A percentile compares a stretch with the other conserved stretches of the same genome.
Evolutionary conservation across 108 stramenopile genomes (phyloP).

Genomic region (Conticribra weissflogii): DNA sequence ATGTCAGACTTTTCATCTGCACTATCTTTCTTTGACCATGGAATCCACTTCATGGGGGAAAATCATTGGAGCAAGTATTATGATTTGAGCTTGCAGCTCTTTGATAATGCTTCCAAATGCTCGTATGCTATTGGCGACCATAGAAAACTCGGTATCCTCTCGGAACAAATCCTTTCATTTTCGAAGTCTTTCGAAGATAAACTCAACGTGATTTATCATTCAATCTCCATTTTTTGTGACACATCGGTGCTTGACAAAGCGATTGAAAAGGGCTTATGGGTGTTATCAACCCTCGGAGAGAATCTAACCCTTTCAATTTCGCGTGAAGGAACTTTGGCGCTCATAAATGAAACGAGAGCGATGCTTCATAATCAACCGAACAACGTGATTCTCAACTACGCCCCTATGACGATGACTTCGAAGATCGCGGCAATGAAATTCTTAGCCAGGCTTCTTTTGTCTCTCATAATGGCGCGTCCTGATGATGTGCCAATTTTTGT

Average conservation of each 20-base stretch:
- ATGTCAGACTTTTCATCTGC: constrained; percentile 17
- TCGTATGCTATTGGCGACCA: constrained; percentile 2
- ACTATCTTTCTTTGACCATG: constrained; percentile 21
- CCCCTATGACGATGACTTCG: neutral
- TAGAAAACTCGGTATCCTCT: constrained; percentile 1
- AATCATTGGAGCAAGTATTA: constrained; percentile 28
- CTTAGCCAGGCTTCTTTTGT: neutral
- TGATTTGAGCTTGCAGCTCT: constrained; percentile 22
- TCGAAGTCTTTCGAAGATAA: constrained; percentile 11
- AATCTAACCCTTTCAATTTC: too few relatives aligned
- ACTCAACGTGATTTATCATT: neutral
- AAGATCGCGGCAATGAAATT: constrained; percentile 15
- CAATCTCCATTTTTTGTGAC: neutral
- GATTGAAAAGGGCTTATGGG: neutral
- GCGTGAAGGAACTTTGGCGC: neutral
- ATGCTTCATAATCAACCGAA: neutral
- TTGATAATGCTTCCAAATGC: constrained; percentile 17
- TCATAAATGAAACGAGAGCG: constrained; percentile 5
- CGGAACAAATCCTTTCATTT: constrained; percentile 1
- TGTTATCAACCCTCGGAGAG: neutral
- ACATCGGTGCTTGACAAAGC: neutral
- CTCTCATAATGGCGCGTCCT: neutral
- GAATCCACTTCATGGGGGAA: constrained; percentile 23
- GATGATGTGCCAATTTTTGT: neutral
- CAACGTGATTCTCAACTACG: constrained; percentile 5